Base-by-base conservation (phyloP, 1,284 basidiomycete species). In the Trichosporon sp. region DNA sequence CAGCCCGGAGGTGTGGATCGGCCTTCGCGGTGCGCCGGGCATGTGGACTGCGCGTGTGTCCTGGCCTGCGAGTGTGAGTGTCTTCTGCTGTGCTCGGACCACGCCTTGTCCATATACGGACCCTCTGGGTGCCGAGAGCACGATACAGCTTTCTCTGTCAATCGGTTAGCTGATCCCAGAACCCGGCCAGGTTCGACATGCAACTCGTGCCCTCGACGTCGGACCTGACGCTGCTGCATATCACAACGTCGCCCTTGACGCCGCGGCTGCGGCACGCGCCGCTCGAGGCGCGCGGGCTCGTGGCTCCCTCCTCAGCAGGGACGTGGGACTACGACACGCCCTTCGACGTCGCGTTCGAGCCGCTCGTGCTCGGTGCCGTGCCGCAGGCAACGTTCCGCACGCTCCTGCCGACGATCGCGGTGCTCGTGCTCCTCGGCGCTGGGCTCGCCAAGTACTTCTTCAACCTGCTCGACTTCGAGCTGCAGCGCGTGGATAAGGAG, bases 31-130 rank as follows among this genome's bases (percentile, higher is more conserved):
- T 7, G 32, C 47, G 0, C 62, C 67, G n/a, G 65, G 35, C 7
- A 34, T n/a, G 7, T 81, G 76, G 76, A 82, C 79, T 2, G 69
- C 75, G 15, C 69, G 80, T 2, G 68, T 79, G 4, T 79, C 78
- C 1, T 82, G 78, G 79, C 78, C 78, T 35, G 80, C 73, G 38
- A 64, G 63, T 25, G 64, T 78, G 42, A 69, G 76, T 31, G 34
- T 21, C 51, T 21, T 35, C 62, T 3, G n/a, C 27, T 2, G n/a
- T 32, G 56, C 56, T 31, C 25, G 1, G 18, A n/a, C n/a, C n/a
- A n/a, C n/a, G 12, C 42, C 42, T 2, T n/a, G 8, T n/a, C 42
- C 42, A n/a, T 34, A 34, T 12, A 34, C 12, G 34, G 5, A 34
- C n/a, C n/a, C n/a, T n/a, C n/a, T n/a, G n/a, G n/a, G n/a, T n/a